Conservation (phyloP, 441 rosid genomes). For the Mallotus repandus region DNA sequence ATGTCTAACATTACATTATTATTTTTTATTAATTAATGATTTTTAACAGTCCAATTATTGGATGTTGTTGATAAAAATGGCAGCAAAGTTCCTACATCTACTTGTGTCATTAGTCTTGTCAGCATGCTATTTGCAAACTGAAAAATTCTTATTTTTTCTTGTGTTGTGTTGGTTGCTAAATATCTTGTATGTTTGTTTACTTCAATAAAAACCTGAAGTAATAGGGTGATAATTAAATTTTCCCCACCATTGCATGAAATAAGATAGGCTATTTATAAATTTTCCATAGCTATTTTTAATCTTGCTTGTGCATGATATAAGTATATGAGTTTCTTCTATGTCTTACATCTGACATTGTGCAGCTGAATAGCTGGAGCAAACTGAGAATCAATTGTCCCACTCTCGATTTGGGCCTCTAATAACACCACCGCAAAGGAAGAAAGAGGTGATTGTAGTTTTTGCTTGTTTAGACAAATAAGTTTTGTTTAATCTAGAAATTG, state of each 20-base stretch:
- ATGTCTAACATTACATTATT: too few species aligned
- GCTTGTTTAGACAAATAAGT: background rate
- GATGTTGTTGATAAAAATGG: too few species aligned
- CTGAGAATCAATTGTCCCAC: slow-evolving; percentile 85
- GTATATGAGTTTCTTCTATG: slow-evolving; percentile 11
- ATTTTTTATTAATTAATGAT: too few species aligned
- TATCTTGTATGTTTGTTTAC: too few species aligned
- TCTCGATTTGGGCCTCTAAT: slow-evolving; percentile 69
- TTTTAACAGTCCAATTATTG: too few species aligned
- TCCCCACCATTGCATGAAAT: too few species aligned
- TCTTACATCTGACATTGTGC: slow-evolving; percentile 26
- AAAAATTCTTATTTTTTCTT: too few species aligned
- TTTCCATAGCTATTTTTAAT: background rate
- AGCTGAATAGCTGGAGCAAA: slow-evolving; percentile 99
- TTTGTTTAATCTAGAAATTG: background rate
- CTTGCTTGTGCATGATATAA: background rate
- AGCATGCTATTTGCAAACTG: background rate
- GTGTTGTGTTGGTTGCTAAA: too few species aligned
- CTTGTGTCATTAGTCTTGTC: background rate
- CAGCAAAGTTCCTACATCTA: too few species aligned
- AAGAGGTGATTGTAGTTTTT: slow-evolving; percentile 57
- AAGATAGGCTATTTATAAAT: background rate
- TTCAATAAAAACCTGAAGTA: too few species aligned
- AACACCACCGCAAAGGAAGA: slow-evolving; percentile 69
- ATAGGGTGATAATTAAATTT: too few species aligned